Conservation (phyloP, 1,284 basidiomycete species). For the Cystobasidium sp. region DNA sequence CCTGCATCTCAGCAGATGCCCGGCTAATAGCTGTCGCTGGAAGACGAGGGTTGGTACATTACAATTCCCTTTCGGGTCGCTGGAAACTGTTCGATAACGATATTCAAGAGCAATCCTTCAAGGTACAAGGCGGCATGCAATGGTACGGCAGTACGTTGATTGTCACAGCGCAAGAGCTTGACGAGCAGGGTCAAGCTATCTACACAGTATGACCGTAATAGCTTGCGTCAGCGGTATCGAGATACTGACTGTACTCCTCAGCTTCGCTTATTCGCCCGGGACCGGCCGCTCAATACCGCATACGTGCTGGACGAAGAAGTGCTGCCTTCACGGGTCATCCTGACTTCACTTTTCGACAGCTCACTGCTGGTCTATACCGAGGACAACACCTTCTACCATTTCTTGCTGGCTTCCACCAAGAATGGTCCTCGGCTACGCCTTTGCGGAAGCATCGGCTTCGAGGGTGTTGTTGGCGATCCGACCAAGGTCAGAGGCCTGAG, state of each 20-base stretch:
- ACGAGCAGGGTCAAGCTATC: conserved; percentile 71
- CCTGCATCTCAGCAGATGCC: conserved; percentile 87
- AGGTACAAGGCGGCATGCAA: conserved; percentile 85
- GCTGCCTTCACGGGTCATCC: conserved; percentile 76
- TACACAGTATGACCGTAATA: background rate
- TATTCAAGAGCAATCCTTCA: conserved; percentile 85
- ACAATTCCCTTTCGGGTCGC: conserved; percentile 86
- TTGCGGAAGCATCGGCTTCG: conserved; percentile 94
- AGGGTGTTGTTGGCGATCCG: conserved; percentile 85
- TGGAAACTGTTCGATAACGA: conserved; percentile 90
- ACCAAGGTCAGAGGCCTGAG: conserved; percentile 85
- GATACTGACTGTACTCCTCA: conserved; percentile 55
- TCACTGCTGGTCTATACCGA: conserved; percentile 94
- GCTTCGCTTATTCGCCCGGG: conserved; percentile 94
- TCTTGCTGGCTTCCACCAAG: conserved; percentile 81
- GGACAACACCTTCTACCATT: conserved; percentile 95
- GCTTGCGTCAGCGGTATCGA: background rate
- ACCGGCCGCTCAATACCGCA: conserved; percentile 83
- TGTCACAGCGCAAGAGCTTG: conserved; percentile 80
- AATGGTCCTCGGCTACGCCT: conserved; percentile 75
- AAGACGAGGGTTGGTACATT: conserved; percentile 86
- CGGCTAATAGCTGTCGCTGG: conserved; percentile 92
- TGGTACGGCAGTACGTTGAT: conserved; percentile 98
- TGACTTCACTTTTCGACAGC: conserved; percentile 90
- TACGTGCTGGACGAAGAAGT: conserved; percentile 82